phyloP scores from a whole-genome alignment of 108 stramenopile species.

The Aureococcus anophagefferens region DNA sequence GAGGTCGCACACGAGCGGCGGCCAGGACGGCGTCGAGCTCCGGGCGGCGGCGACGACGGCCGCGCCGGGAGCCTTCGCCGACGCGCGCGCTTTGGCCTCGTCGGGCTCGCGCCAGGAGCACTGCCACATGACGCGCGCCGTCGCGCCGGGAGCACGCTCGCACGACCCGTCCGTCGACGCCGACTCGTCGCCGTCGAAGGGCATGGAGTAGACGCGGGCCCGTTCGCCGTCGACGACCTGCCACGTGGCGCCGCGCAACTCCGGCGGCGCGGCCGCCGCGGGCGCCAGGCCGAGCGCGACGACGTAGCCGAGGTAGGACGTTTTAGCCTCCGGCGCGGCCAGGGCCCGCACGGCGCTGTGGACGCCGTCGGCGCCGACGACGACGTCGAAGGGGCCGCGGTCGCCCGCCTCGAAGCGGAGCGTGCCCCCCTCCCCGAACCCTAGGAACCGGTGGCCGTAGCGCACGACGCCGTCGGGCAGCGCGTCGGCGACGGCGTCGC shows the following conservation, averaged over 20 bases:
- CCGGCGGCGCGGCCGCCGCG: constrained; percentile 13
- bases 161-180: background rate
- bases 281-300: constrained; percentile 69
- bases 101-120: background rate
- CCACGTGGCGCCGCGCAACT: background rate
- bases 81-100: background rate
- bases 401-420: constrained; percentile 32
- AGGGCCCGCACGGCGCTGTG: constrained; percentile 18
- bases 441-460: constrained; percentile 2
- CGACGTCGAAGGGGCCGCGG: constrained; percentile 23
- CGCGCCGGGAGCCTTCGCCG: background rate
- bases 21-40: background rate
- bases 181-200: background rate
- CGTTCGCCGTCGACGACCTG: constrained; percentile 5
- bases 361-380: constrained; percentile 34
- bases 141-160: background rate
- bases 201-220: constrained; percentile 13
- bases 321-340: constrained; percentile 31
- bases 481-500: background rate
- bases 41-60: background rate
- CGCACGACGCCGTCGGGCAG: background rate
- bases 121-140: background rate
- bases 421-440: background rate
- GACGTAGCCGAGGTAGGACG: constrained; percentile 58
- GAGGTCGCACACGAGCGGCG: background rate